Percentiles rank a stretch among this genome's conserved stretches.
phyloP scores from a whole-genome alignment of 257 asterid genomes.

The Scutellaria barbata region DNA sequence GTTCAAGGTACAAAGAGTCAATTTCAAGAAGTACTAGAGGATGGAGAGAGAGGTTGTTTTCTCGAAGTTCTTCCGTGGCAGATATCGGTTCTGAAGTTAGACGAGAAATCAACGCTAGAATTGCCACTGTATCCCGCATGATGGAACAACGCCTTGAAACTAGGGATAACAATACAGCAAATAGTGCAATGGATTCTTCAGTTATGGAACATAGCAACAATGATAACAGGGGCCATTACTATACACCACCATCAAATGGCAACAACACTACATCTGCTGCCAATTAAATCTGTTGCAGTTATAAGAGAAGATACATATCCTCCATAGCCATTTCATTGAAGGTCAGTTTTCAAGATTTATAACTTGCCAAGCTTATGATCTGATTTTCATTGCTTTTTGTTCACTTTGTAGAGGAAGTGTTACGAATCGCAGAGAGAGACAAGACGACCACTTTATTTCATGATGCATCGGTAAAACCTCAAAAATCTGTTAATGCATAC shows the following conservation, averaged over 20 bases:
- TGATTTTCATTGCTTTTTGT: too few species aligned
- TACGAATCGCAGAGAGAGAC: too few species aligned
- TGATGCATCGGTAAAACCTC: too few species aligned
- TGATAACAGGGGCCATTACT: conserved; percentile 37
- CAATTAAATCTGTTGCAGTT: conserved; percentile 34
- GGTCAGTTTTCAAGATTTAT: conserved; percentile 40
- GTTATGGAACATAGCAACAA: conserved; percentile 40
- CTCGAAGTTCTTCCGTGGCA: conserved; percentile 72
- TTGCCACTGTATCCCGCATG: conserved; percentile 72
- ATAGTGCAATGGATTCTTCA: conserved; percentile 42
- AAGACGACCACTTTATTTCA: too few species aligned
- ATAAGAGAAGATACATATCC: conserved; percentile 37
- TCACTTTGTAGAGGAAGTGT: too few species aligned
- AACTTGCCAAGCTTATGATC: too few species aligned
- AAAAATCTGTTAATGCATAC: too few species aligned
- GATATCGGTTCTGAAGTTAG: conserved; percentile 71
- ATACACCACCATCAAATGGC: conserved; percentile 38
- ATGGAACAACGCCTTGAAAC: conserved; percentile 79
- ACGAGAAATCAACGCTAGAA: conserved; percentile 72
- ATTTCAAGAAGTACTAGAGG: conserved; percentile 67
- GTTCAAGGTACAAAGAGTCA: conserved; percentile 72
- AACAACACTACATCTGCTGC: conserved; percentile 48
- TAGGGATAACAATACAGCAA: conserved; percentile 47
- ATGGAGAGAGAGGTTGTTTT: conserved; percentile 81
- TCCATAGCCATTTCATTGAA: conserved; percentile 56